These are phyloP conservation scores for Croton setiger DNA, from an alignment of 441 rosid species.

Conservation along the genomic window DNA sequence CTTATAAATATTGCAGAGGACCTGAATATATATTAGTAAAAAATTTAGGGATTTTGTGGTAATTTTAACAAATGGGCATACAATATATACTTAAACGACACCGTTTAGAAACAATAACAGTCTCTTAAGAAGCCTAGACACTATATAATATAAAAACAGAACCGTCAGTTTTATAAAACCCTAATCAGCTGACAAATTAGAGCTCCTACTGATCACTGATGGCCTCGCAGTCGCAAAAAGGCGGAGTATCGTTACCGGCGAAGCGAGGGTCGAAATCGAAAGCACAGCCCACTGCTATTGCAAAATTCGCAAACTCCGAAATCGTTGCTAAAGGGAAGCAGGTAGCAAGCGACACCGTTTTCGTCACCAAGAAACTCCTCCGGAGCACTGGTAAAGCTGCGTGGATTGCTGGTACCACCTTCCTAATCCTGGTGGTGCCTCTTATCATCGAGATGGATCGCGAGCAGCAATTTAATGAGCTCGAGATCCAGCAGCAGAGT, in stretches of 20 bases:
- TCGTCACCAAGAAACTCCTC: slow-evolving; percentile 60
- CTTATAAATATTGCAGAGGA: no score
- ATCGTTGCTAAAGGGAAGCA: slow-evolving; percentile 54
- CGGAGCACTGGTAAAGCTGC: slow-evolving; percentile 87
- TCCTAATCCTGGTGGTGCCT: slow-evolving; percentile 67
- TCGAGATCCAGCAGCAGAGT: slow-evolving; percentile 75
- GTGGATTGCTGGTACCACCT: slow-evolving; percentile 86
- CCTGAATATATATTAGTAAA: no score
- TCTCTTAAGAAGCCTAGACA: neutral
- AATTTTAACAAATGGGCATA: no score
- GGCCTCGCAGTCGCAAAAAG: slow-evolving; percentile 25
- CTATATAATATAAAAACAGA: neutral
- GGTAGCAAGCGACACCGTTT: slow-evolving; percentile 47
- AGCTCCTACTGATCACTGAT: neutral
- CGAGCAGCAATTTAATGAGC: slow-evolving; percentile 67
- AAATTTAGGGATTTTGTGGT: no score
- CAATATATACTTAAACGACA: neutral
- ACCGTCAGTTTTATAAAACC: neutral
- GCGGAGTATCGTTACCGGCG: slow-evolving; percentile 27
- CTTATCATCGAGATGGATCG: slow-evolving; percentile 80
- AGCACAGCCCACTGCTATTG: slow-evolving; percentile 27
- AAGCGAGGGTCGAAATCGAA: slow-evolving; percentile 22
- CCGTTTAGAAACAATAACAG: no score
- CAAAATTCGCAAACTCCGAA: slow-evolving; percentile 42
- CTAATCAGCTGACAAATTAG: neutral